Percentiles rank a stretch among this genome's conserved stretches.
phyloP scores from a whole-genome alignment of 2,329 filamentous ascomycete species.

The Fusarium pseudocircinatum region DNA sequence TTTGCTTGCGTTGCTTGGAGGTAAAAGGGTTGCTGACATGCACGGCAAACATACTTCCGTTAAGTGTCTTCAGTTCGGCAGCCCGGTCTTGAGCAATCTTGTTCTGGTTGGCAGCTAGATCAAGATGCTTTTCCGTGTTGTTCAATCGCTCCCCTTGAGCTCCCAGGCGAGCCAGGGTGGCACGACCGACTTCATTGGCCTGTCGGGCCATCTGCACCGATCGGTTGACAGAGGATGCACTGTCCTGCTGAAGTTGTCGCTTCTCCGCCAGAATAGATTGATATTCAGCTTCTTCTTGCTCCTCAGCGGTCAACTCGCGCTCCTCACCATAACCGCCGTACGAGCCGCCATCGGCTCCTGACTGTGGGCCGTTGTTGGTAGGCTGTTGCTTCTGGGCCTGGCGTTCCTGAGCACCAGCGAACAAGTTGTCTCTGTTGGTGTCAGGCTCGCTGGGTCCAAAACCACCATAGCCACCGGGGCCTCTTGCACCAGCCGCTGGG shows the following conservation, averaged over 20 bases:
- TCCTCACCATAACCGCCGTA: constrained; percentile 71
- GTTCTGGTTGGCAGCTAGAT: constrained; percentile 80
- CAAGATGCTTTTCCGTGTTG: constrained; percentile 84
- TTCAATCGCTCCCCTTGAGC: constrained; percentile 83
- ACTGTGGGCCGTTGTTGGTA: constrained; percentile 36
- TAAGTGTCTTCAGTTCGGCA: constrained; percentile 83
- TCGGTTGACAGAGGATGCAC: constrained; percentile 56
- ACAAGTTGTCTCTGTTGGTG: constrained; percentile 70
- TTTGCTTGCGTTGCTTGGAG: constrained; percentile 69
- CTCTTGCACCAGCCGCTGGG: constrained; percentile 50
- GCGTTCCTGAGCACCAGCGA: constrained; percentile 64
- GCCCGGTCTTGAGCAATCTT: constrained; percentile 81
- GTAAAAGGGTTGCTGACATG: constrained; percentile 84
- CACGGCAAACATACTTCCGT: constrained; percentile 90
- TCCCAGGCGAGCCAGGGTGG: constrained; percentile 77
- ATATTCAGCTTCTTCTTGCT: constrained; percentile 77
- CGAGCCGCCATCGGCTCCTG: constrained; percentile 40
- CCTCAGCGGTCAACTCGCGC: constrained; percentile 83
- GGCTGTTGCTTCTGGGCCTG: constrained; percentile 53
- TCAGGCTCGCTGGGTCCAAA: constrained; percentile 62
- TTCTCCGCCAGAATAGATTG: constrained; percentile 63
- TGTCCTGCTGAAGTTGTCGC: constrained; percentile 80
- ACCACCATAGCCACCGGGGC: constrained; percentile 70
- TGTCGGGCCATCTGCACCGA: constrained; percentile 54
- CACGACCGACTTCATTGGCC: constrained; percentile 68